These are phyloP conservation scores for Pseudocercospora fijiensis DNA, from an alignment of 2,329 filamentous ascomycete genomes.

Conservation along the genomic window DNA sequence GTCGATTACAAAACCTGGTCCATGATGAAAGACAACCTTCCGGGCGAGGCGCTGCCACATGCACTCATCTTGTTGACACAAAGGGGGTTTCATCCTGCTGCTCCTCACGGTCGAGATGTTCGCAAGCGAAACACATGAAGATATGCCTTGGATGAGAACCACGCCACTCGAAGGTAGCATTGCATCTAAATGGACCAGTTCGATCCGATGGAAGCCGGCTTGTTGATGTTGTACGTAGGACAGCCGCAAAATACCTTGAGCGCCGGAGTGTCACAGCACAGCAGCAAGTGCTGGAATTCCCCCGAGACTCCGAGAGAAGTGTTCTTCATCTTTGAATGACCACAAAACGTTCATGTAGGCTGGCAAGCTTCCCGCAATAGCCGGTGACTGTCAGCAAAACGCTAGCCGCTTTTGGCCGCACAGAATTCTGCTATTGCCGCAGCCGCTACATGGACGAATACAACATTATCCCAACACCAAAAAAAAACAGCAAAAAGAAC, in stretches of 20 bases:
- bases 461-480: not conserved
- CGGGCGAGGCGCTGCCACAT: not conserved
- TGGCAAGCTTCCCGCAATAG: not conserved
- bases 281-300: not conserved
- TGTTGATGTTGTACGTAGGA: not conserved
- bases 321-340: not conserved
- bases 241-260: not conserved
- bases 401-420: too few species aligned
- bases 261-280: not conserved
- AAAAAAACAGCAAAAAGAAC: not conserved
- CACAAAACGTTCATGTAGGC: not conserved
- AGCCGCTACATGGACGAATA: too few species aligned
- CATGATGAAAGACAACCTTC: not conserved
- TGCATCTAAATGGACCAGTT: too few species aligned
- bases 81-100: not conserved
- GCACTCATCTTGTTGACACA: not conserved
- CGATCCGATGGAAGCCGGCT: too few species aligned
- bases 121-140: too few species aligned
- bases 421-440: too few species aligned
- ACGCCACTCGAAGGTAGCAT: not conserved
- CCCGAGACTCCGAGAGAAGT: too few species aligned
- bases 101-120: too few species aligned
- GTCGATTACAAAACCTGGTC: constrained; percentile 14
- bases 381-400: not conserved
- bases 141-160: too few species aligned